Conservation (phyloP, 179 eudicot genomes). For the Pouteria campechiana region DNA sequence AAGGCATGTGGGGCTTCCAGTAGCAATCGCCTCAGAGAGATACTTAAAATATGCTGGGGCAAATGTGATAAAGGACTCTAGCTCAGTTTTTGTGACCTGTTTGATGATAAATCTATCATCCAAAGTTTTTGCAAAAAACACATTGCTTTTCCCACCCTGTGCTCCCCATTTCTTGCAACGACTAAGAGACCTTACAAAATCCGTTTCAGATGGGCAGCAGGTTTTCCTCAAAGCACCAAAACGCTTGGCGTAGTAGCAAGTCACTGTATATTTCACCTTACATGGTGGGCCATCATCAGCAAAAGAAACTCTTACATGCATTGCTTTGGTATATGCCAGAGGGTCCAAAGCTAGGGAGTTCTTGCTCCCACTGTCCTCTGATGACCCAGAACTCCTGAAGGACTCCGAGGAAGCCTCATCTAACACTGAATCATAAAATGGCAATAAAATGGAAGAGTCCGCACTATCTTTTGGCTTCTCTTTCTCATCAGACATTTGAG, state of each 20-base stretch:
- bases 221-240: constrained; percentile 90
- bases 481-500: constrained; percentile 54
- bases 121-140: constrained; percentile 86
- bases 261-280: constrained; percentile 68
- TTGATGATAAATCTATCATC: constrained; percentile 93
- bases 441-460: constrained; percentile 42
- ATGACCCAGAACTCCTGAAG: constrained; percentile 53
- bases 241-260: constrained; percentile 75
- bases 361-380: constrained; percentile 60
- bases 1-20: constrained; percentile 87
- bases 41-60: constrained; percentile 86
- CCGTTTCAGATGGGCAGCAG: constrained; percentile 79
- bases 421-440: constrained; percentile 36
- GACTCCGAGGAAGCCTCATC: constrained; percentile 55
- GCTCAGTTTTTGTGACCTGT: constrained; percentile 97
- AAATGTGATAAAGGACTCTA: constrained; percentile 84
- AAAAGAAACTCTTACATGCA: constrained; percentile 67
- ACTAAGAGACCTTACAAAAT: constrained; percentile 78
- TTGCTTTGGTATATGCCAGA: constrained; percentile 35
- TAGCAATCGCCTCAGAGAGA: constrained; percentile 63
- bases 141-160: constrained; percentile 99
- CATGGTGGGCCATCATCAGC: constrained; percentile 59
- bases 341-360: constrained; percentile 49
- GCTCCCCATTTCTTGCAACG: constrained; percentile 99
- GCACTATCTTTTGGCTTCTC: constrained; percentile 45